Base-by-base conservation (phyloP, 2,329 filamentous ascomycete species). In the Penicillium sp. region DNA sequence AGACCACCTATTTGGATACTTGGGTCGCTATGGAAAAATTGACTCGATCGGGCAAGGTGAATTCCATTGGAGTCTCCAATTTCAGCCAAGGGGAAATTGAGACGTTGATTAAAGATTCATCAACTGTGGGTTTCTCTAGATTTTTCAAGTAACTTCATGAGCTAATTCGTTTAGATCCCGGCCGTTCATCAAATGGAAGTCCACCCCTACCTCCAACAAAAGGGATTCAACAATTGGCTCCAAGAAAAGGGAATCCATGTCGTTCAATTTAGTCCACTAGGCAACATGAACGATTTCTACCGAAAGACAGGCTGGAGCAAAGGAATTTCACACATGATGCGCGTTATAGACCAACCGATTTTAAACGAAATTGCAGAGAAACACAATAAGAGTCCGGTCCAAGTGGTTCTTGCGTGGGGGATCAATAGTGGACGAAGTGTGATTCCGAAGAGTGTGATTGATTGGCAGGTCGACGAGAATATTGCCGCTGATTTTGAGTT, bases 401-500 rank as follows among this genome's bases (percentile, higher is more conserved):
- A 68, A 41, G 52, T 67, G 25, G 64, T 61, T 33, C 49, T 66
- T 35, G 78, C 77, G 0, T 80, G 77, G 79, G 77, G 77, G 3
- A 75, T 81, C 31, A 67, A 72, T 1, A 69, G 73, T 41, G 77
- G 77, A 11, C 69, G 73, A 46, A 69, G 62, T 31, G 78, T 81
- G 14, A 75, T 80, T 49, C 77, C 78, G 6, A 80, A 80, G 66
- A 70, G 67, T 40, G 77, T 77, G 64, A 65, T 65, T 0, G 59
- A 64, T 4, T 48, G 56, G 35, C 58, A 71, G 31, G 73, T 74
- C 54, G 60, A 57, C 50, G 64, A 64, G 40, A 75, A 73, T 48
- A 55, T 74, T 4, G 68, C 69, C 20, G 67, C 63, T 33, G 80
- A 81, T 62, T 86, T 86, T 66, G 77, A 80, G 65, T 74, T 87